Evolutionary conservation across 208 protist species (phyloP).

Genomic region (Trypanosoma avium): DNA sequence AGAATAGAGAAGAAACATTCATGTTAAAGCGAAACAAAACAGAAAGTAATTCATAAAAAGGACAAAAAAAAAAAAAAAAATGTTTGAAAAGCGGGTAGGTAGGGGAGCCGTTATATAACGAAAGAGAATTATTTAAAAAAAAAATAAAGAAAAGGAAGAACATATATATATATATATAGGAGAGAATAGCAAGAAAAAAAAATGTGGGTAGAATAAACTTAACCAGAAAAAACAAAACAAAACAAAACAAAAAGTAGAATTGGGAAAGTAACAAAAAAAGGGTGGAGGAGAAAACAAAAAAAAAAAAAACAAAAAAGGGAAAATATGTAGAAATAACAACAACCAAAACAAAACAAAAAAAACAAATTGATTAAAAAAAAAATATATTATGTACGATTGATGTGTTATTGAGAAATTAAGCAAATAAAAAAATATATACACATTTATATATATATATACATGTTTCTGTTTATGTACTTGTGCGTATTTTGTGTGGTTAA

Average conservation of each 20-base stretch:
- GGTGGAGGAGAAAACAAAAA: not conserved
- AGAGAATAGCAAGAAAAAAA: not conserved
- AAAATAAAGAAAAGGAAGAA: conserved; percentile 5
- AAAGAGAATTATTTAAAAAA: not conserved
- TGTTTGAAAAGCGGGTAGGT: not conserved
- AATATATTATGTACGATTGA: not conserved
- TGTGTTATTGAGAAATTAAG: not conserved
- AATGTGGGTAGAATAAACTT: not conserved
- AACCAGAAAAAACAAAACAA: not conserved
- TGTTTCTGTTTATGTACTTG: no score
- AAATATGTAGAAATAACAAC: not conserved
- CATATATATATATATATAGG: not conserved
- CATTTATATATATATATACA: no score
- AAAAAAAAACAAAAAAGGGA: conserved; percentile 3
- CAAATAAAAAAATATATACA: not conserved
- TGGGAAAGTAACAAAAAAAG: no score
- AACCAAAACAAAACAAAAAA: not conserved
- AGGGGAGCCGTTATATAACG: no score
- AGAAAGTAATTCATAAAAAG: no score
- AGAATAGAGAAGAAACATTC: no score
- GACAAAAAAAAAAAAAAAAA: not conserved
- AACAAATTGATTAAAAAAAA: not conserved
- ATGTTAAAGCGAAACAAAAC: no score
- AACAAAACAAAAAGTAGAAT: not conserved
- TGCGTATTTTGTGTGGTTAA: no score